A percentile compares a stretch with the other conserved stretches of the same genome.
phyloP scores from a whole-genome alignment of 73 alveolate genomes.

The Paramecium tetraurelia region DNA sequence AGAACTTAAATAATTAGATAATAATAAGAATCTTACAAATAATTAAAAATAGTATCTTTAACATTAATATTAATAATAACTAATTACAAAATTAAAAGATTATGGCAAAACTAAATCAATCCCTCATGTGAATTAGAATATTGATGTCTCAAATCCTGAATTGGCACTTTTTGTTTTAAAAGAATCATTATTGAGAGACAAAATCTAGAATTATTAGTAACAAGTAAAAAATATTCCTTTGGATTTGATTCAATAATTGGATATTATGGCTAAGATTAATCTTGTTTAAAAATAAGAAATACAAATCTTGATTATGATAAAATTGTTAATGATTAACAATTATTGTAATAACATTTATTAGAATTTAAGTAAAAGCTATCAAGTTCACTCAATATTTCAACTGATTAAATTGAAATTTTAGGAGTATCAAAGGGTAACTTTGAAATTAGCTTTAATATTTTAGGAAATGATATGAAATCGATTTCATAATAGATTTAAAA shows the following conservation, averaged over 20 bases:
- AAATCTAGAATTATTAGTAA: neutral
- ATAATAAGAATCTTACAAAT: neutral
- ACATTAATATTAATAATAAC: no score
- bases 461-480: neutral
- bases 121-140: neutral
- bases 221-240: neutral
- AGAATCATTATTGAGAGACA: neutral
- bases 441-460: neutral
- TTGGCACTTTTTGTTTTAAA: neutral
- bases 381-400: neutral
- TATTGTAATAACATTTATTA: neutral
- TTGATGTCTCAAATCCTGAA: neutral
- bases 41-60: no score
- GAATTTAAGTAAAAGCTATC: neutral
- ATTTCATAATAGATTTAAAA: neutral
- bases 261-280: neutral
- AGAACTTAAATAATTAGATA: neutral
- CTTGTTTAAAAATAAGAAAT: neutral
- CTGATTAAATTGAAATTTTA: slow-evolving; percentile 19
- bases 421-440: neutral
- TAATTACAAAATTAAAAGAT: neutral
- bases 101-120: neutral
- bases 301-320: neutral
- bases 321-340: neutral
- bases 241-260: neutral